Percentiles rank a stretch among this genome's conserved stretches.
These are phyloP conservation scores for Melanogaster broomeanus DNA, from an alignment of 768 basidiomycete genomes.

Conservation along the genomic window DNA sequence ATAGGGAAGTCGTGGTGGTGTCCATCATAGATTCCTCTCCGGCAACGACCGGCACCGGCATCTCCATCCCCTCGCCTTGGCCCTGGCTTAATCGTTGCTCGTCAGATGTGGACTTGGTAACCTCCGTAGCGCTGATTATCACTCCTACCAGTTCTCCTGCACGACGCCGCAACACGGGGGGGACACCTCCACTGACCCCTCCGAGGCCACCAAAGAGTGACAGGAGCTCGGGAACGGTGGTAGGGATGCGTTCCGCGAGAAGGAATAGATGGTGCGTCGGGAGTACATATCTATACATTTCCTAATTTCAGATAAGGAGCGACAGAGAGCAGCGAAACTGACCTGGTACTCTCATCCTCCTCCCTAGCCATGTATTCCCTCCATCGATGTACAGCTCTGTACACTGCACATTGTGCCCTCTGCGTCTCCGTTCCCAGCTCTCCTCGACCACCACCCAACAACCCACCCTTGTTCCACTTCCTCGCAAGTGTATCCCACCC, in stretches of 20 bases:
- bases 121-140: constrained; percentile 52
- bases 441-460: constrained; percentile 27
- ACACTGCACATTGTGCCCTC: constrained; percentile 60
- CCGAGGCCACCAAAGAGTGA: constrained; percentile 46
- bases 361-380: constrained; percentile 75
- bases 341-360: constrained; percentile 87
- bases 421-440: constrained; percentile 36
- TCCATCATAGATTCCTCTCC: constrained; percentile 3
- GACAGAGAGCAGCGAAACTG: constrained; percentile 21
- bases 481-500: constrained; percentile 80
- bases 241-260: constrained; percentile 70
- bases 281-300: constrained; percentile 59
- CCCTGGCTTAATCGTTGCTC: neutral
- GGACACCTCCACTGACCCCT: constrained; percentile 39
- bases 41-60: neutral
- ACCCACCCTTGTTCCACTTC: constrained; percentile 76
- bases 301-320: neutral
- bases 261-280: constrained; percentile 75
- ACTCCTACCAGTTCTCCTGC: constrained; percentile 65
- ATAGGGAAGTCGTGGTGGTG: constrained; percentile 10
- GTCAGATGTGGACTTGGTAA: neutral
- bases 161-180: constrained; percentile 61
- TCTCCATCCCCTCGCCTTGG: neutral
- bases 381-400: constrained; percentile 78
- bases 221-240: constrained; percentile 62